These are phyloP conservation scores for Pyronema omphalodes DNA, from an alignment of 495 filamentous ascomycete genomes.

Conservation along the genomic window DNA sequence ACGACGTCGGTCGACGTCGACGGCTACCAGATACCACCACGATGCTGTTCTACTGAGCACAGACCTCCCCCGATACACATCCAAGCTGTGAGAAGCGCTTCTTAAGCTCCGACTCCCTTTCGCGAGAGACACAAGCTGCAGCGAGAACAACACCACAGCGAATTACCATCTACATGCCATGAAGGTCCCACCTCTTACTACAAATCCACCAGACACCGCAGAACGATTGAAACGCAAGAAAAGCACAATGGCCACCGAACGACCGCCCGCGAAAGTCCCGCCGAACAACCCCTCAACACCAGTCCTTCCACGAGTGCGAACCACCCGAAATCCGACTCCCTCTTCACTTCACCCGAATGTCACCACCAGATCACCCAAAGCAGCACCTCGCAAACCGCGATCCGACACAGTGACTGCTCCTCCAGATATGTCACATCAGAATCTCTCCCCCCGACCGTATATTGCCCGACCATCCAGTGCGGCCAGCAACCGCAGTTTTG, in stretches of 20 bases:
- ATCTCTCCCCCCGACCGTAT: constrained; percentile 13
- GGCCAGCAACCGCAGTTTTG: constrained; percentile 16
- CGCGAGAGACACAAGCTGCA: background rate
- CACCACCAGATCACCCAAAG: constrained; percentile 16
- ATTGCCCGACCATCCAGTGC: constrained; percentile 12
- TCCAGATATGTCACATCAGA: constrained; percentile 10
- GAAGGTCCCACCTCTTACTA: constrained; percentile 19
- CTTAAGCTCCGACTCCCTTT: constrained; percentile 2
- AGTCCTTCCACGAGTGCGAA: constrained; percentile 11
- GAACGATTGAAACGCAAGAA: constrained; percentile 12
- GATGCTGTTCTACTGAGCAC: background rate
- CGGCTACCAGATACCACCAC: background rate
- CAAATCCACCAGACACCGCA: constrained; percentile 12
- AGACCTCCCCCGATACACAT: background rate
- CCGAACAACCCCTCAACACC: constrained; percentile 16
- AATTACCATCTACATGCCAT: constrained; percentile 4
- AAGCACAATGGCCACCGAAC: constrained; percentile 13
- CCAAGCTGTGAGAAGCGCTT: background rate
- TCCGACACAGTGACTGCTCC: constrained; percentile 19
- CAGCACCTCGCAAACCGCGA: constrained; percentile 12
- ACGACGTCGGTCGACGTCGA: background rate
- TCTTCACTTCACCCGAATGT: constrained; percentile 16
- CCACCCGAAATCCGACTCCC: constrained; percentile 6
- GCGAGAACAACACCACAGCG: background rate
- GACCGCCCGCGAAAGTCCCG: constrained; percentile 7